These are phyloP conservation scores for Ustilago trichophora DNA, from an alignment of 1,284 basidiomycete genomes.

Conservation along the genomic window DNA sequence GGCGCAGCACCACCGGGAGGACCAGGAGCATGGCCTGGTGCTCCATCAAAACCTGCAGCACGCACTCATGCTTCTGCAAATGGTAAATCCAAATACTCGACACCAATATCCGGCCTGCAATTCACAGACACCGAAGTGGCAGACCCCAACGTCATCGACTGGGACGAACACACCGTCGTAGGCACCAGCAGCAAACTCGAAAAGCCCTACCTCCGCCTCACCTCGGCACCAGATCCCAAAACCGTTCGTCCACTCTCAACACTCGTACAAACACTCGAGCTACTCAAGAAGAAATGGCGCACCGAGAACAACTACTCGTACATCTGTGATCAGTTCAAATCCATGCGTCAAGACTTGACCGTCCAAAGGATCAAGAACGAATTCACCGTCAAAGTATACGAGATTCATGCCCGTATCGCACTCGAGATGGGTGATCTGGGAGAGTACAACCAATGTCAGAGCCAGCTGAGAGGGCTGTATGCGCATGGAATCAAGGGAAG, in stretches of 20 bases:
- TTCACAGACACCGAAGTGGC: slow-evolving; percentile 39
- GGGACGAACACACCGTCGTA: slow-evolving; percentile 95
- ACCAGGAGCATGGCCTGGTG: too few relatives aligned
- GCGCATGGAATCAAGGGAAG: slow-evolving; percentile 89
- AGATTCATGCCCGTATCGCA: slow-evolving; percentile 97
- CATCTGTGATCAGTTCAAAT: slow-evolving; percentile 98
- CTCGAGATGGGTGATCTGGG: slow-evolving; percentile 96
- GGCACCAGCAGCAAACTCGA: slow-evolving; percentile 88
- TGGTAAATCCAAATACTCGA: slow-evolving; percentile 5
- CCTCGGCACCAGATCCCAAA: slow-evolving; percentile 94
- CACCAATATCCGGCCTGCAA: slow-evolving; percentile 3
- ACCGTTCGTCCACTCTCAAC: slow-evolving; percentile 89
- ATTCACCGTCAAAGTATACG: slow-evolving; percentile 96
- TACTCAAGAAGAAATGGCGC: slow-evolving; percentile 89
- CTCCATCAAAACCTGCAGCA: too few relatives aligned
- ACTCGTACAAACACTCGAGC: slow-evolving; percentile 82
- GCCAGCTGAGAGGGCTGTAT: slow-evolving; percentile 87
- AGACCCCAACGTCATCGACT: slow-evolving; percentile 80
- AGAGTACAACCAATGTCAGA: slow-evolving; percentile 98
- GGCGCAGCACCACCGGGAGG: too few relatives aligned
- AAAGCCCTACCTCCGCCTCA: slow-evolving; percentile 94
- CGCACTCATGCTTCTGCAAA: too few relatives aligned
- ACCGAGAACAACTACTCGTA: slow-evolving; percentile 85
- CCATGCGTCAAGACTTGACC: slow-evolving; percentile 93
- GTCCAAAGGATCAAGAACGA: slow-evolving; percentile 99